phyloP scores from a whole-genome alignment of 805 yeast genomes.

The Kodamaea sagamina region DNA sequence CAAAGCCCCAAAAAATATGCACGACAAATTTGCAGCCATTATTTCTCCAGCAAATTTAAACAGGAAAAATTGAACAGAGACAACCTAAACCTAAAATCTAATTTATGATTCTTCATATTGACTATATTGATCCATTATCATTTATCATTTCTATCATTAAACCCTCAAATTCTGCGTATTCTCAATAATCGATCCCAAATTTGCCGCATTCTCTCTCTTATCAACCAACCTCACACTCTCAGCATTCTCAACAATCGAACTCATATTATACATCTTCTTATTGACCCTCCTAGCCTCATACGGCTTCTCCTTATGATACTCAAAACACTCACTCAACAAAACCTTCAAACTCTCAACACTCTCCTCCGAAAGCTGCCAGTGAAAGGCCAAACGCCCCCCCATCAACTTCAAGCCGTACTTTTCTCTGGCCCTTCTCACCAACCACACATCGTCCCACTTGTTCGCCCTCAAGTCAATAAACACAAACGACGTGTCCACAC shows the following conservation, averaged over 20 bases:
- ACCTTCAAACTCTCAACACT: slow-evolving; percentile 42
- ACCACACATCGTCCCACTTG: slow-evolving; percentile 55
- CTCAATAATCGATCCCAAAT: too few relatives aligned
- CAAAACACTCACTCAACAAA: slow-evolving; percentile 55
- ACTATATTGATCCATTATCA: too few relatives aligned
- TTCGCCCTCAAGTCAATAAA: slow-evolving; percentile 61
- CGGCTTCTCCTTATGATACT: slow-evolving; percentile 14
- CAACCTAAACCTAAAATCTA: too few relatives aligned
- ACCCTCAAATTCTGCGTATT: too few relatives aligned
- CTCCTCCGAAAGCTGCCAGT: slow-evolving; percentile 46
- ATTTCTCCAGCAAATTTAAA: too few relatives aligned
- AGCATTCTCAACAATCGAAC: slow-evolving; percentile 9
- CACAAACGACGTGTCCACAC: slow-evolving; percentile 83
- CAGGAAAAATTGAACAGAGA: too few relatives aligned
- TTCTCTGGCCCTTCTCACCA: slow-evolving; percentile 51
- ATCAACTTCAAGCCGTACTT: slow-evolving; percentile 62
- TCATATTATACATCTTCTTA: slow-evolving; percentile 19
- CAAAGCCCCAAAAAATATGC: too few relatives aligned
- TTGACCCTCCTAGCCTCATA: slow-evolving; percentile 9
- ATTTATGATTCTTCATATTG: too few relatives aligned
- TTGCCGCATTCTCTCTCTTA: not conserved
- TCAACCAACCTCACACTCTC: not conserved
- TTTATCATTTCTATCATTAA: not conserved
- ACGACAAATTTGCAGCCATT: too few relatives aligned
- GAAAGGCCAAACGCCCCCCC: slow-evolving; percentile 82